phyloP scores from a whole-genome alignment of 208 protist genomes.

The Acanthamoeba quina region DNA sequence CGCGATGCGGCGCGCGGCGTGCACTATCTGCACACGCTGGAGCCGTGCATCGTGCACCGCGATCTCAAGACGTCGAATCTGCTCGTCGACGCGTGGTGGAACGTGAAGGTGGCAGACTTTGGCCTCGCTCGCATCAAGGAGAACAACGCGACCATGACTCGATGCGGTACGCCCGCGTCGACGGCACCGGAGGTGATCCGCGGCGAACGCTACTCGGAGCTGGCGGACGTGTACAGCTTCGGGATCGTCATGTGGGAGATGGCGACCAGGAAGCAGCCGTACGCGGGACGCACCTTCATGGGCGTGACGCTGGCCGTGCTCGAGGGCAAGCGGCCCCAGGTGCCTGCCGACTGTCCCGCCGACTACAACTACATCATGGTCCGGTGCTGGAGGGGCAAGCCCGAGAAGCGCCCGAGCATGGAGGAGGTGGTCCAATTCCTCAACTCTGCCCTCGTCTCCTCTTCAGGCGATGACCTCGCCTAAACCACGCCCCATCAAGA shows the following conservation, averaged over 20 bases:
- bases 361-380: neutral
- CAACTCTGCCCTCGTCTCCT: neutral
- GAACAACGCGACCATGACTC: slow-evolving; percentile 31
- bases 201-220: slow-evolving; percentile 4
- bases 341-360: slow-evolving; percentile 30
- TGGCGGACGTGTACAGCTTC: slow-evolving; percentile 43
- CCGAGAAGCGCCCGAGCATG: slow-evolving; percentile 38
- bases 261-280: slow-evolving; percentile 20
- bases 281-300: slow-evolving; percentile 61
- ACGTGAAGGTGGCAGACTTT: slow-evolving; percentile 63
- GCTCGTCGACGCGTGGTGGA: slow-evolving; percentile 46
- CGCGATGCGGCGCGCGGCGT: neutral
- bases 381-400: slow-evolving; percentile 25
- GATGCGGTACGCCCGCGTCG: slow-evolving; percentile 12
- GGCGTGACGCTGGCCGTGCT: slow-evolving; percentile 48
- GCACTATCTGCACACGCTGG: slow-evolving; percentile 49
- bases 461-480: neutral
- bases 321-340: slow-evolving; percentile 36
- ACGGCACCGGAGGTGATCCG: slow-evolving; percentile 60
- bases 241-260: slow-evolving; percentile 64
- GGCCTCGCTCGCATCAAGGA: slow-evolving; percentile 56
- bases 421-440: slow-evolving; percentile 42
- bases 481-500: too few species aligned
- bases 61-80: slow-evolving; percentile 59
- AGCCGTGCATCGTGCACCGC: slow-evolving; percentile 51